Percentiles rank a stretch among this genome's conserved stretches.
Evolutionary conservation across 805 yeast species (phyloP).

Genomic region (Ogataea paradorogensis): DNA sequence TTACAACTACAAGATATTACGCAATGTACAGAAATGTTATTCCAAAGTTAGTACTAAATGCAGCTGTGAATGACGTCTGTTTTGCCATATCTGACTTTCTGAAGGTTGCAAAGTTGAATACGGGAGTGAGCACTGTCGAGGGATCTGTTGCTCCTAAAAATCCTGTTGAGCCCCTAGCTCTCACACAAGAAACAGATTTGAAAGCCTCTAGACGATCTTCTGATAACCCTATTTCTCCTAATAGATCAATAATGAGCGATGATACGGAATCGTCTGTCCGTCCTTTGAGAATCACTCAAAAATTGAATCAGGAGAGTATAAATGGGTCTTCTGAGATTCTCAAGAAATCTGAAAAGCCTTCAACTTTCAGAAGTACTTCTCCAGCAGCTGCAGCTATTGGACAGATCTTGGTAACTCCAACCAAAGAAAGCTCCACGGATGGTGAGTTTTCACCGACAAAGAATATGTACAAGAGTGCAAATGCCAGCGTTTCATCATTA

Average conservation of each 20-base stretch:
- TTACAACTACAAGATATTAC: constrained; percentile 74
- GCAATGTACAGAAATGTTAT: constrained; percentile 59
- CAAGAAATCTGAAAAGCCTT: constrained; percentile 11
- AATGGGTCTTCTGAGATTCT: constrained; percentile 16
- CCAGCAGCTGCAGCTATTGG: constrained; percentile 12
- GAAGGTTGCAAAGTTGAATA: constrained; percentile 46
- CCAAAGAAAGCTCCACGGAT: constrained; percentile 6
- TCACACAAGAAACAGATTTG: background rate
- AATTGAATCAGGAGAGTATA: constrained; percentile 33
- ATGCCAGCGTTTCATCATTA: constrained; percentile 28
- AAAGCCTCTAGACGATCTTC: background rate
- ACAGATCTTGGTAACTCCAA: constrained; percentile 20
- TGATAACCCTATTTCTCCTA: constrained; percentile 7
- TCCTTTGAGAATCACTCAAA: constrained; percentile 67
- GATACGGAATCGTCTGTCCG: constrained; percentile 48
- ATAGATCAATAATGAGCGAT: constrained; percentile 15
- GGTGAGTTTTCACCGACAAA: constrained; percentile 12
- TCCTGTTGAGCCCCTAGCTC: background rate
- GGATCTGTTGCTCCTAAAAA: background rate
- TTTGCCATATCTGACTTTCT: constrained; percentile 63
- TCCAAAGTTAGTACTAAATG: constrained; percentile 69
- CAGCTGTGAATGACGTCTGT: constrained; percentile 72
- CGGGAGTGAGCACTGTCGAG: constrained; percentile 4
- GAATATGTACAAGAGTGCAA: constrained; percentile 16
- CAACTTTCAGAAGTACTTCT: constrained; percentile 6